A percentile compares a stretch with the other conserved stretches of the same genome.
phyloP scores from a whole-genome alignment of 2,329 filamentous ascomycete genomes.

The Madurella fahalii region DNA sequence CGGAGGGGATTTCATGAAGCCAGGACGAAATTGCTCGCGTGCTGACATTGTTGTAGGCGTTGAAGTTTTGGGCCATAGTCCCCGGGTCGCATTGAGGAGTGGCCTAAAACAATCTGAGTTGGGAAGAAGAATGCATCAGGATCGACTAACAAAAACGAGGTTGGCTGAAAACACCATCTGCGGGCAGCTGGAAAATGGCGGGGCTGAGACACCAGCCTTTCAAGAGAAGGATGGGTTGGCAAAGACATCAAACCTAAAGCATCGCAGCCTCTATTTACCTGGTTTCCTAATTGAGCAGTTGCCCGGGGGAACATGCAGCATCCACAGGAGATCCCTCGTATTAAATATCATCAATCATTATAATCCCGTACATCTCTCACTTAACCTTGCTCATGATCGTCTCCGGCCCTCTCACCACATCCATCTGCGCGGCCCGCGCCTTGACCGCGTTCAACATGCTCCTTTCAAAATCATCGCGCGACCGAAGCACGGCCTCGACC shows the following conservation, averaged over 20 bases:
- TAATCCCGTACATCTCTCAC: conserved; percentile 35
- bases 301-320: not conserved
- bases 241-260: not conserved
- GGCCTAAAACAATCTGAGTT: no score
- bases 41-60: not conserved
- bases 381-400: conserved; percentile 95
- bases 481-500: conserved; percentile 87
- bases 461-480: conserved; percentile 90
- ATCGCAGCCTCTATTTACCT: not conserved
- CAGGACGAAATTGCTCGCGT: not conserved
- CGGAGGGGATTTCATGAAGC: conserved; percentile 9
- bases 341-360: not conserved
- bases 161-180: no score
- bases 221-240: not conserved
- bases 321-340: not conserved
- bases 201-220: no score
- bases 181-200: no score
- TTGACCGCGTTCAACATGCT: conserved; percentile 86
- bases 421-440: conserved; percentile 78
- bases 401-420: conserved; percentile 74
- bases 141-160: not conserved
- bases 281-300: not conserved
- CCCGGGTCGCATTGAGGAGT: no score
- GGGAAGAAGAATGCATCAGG: no score
- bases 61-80: conserved; percentile 2